Conservation (phyloP, 345 rosid species). For the Conringia planisiliqua region DNA sequence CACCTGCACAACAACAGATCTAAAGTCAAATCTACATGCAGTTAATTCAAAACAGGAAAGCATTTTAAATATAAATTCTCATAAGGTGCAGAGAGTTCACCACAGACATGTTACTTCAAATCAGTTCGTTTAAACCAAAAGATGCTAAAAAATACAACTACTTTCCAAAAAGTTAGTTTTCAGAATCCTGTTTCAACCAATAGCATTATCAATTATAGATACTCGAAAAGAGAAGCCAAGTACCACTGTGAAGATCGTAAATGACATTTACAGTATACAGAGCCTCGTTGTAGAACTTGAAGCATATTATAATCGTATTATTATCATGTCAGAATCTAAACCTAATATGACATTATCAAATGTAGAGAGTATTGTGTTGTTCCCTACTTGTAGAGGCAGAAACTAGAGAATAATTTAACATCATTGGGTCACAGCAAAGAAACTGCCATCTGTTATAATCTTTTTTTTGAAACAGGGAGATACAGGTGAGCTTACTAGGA, state of each 20-base stretch:
- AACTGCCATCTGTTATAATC: background rate
- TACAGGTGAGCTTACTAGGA: conserved; percentile 55
- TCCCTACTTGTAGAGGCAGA: background rate
- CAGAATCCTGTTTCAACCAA: background rate
- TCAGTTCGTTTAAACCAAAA: background rate
- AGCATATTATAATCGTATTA: background rate
- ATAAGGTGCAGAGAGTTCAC: background rate
- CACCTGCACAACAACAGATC: conserved; percentile 46
- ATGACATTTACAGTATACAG: background rate
- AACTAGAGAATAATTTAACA: background rate
- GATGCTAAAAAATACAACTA: background rate
- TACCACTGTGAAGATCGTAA: background rate
- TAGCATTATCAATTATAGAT: background rate
- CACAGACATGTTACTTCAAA: background rate
- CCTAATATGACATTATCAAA: background rate
- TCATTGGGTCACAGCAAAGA: background rate
- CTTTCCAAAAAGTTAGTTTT: background rate
- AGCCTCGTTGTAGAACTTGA: background rate
- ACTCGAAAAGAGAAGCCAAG: conserved; percentile 2
- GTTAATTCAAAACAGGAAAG: background rate
- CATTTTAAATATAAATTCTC: background rate
- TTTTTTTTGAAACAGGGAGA: conserved; percentile 4
- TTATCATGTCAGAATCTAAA: conserved; percentile 8
- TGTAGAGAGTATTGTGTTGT: conserved; percentile 4
- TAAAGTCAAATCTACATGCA: conserved; percentile 11